Base-by-base conservation (phyloP, 2,329 filamentous ascomycete species). In the Lachnellula hyalina region DNA sequence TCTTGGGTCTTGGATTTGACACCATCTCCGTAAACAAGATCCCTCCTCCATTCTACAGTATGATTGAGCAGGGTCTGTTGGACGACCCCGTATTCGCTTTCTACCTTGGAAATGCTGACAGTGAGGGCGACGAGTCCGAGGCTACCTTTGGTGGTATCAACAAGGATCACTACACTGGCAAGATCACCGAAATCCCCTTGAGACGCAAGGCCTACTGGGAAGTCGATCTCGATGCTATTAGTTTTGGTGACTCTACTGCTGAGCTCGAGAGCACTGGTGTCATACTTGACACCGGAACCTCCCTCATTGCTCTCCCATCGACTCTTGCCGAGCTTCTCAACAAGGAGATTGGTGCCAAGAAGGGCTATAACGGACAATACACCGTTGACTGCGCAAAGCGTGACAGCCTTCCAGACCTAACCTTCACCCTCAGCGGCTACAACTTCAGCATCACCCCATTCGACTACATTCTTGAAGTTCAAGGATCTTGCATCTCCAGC, bases 131-230 rank as follows among this genome's bases (percentile, higher is more conserved):
- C 56, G 82, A 89, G 71, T 96, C 92, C 42, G 92, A 92, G 76
- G 92, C 86, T 57, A 85, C 86, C 63, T 99, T 99, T 64, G 93
- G 93, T 73, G 93, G 93, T 63, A 75, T 96, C 59, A 86, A 97
- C 74, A 77, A 90, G 76, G 77, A 79, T 70, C 90, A 94, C 79
- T 85, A 80, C 73, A 85, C 81, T 40, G 94, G 94, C 69, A 86
- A 97, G 74, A 82, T 99, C 68, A 89, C 86, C 71, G 95, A 91
- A 74, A 90, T 99, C 65, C 94, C 94, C 53, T 84, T 99, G 65
- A 90, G 94, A 74, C 90, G 94, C 72, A 97, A 97, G 87, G 94
- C 94, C 49, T 99, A 99, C 83, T 99, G 94, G 94, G 94, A 99
- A 82, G 93, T 99, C 53, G 92, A 97, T 68, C 85, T 99, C 59